phyloP scores from a whole-genome alignment of 1,284 basidiomycete genomes.

The Trichosporon sp. region DNA sequence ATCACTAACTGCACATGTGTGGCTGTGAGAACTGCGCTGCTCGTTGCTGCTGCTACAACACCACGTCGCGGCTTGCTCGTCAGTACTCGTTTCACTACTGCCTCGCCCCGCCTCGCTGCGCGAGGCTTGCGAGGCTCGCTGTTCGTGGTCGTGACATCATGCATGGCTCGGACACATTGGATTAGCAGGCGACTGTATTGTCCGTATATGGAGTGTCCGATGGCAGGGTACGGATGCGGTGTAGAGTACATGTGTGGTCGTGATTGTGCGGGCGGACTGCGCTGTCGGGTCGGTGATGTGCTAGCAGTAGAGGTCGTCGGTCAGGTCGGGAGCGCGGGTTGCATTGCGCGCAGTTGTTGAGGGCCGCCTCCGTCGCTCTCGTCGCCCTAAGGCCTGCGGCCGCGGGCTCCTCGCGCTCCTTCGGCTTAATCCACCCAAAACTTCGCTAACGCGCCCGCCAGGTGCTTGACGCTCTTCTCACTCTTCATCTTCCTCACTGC shows the following conservation, averaged over 20 bases:
- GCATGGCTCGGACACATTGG: neutral
- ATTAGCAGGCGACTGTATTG: neutral
- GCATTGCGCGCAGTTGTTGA: no score
- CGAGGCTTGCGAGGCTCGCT: neutral
- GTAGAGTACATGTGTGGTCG: neutral
- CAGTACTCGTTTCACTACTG: neutral
- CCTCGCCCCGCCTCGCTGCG: neutral
- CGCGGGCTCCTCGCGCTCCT: neutral
- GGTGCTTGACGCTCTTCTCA: constrained; percentile 36
- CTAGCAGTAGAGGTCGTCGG: no score
- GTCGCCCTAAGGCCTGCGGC: neutral
- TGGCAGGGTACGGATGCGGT: neutral
- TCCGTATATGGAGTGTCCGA: neutral
- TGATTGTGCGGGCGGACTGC: neutral
- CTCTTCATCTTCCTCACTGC: constrained; percentile 32
- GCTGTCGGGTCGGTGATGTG: no score
- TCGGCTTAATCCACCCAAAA: constrained; percentile 42
- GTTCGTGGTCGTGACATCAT: neutral
- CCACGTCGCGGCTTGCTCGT: no score
- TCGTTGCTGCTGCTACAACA: no score
- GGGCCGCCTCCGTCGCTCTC: neutral
- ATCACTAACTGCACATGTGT: no score
- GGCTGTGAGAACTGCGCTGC: no score
- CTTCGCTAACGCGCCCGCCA: constrained; percentile 36
- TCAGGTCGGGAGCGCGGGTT: no score